phyloP scores from a whole-genome alignment of 192 early-diverging fungal species.

The Powellomyces hirtus region DNA sequence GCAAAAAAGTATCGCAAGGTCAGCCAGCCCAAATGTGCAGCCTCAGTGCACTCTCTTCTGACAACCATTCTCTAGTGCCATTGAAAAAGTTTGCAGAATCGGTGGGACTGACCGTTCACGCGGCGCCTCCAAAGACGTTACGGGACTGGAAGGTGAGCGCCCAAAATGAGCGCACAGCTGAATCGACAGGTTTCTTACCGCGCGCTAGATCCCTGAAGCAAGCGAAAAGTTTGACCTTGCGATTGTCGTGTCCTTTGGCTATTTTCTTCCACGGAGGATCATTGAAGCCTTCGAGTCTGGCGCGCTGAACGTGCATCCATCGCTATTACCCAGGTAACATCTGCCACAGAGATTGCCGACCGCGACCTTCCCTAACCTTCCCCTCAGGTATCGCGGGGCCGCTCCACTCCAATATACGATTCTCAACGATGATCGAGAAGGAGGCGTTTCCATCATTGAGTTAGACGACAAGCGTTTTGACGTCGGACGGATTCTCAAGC shows the following conservation, averaged over 20 bases:
- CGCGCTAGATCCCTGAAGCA: not conserved
- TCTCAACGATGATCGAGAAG: slow-evolving; percentile 65
- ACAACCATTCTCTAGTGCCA: slow-evolving; percentile 33
- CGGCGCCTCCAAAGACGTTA: slow-evolving; percentile 54
- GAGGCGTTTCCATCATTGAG: slow-evolving; percentile 87
- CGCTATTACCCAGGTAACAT: slow-evolving; percentile 75
- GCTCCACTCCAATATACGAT: slow-evolving; percentile 87
- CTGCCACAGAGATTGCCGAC: not conserved
- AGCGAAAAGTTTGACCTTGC: slow-evolving; percentile 72
- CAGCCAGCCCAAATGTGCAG: not conserved
- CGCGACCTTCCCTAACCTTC: too few relatives aligned
- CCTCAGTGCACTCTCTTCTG: not conserved
- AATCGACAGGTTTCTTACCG: not conserved
- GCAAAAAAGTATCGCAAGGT: slow-evolving; percentile 31
- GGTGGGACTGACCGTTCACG: slow-evolving; percentile 39
- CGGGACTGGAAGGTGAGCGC: slow-evolving; percentile 48
- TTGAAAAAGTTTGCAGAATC: slow-evolving; percentile 46
- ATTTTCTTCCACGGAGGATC: slow-evolving; percentile 75
- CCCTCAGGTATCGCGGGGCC: slow-evolving; percentile 75
- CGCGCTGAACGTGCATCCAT: slow-evolving; percentile 92
- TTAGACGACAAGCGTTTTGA: slow-evolving; percentile 77
- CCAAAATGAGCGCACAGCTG: not conserved
- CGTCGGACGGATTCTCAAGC: slow-evolving; percentile 77
- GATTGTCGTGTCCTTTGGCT: slow-evolving; percentile 92
- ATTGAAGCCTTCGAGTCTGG: slow-evolving; percentile 64